Base-by-base conservation (phyloP, 306 rosid genomes). In the Fragaria vesca region DNA sequence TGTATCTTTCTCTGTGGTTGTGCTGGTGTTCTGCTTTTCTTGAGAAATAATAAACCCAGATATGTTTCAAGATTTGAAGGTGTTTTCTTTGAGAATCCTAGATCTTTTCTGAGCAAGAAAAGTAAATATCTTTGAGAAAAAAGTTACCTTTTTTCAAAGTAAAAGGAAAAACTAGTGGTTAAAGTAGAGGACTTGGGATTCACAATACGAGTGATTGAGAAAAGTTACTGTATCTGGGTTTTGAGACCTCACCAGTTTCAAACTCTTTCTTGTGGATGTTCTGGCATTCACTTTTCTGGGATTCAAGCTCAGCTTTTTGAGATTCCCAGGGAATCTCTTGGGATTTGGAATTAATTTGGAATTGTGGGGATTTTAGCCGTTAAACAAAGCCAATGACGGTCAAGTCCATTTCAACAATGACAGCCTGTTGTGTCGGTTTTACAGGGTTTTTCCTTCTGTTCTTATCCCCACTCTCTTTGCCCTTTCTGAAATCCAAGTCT, bases 291-390 rank as follows among this genome's bases (percentile, higher is more conserved):
- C 70, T 69, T 32, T 77, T 73, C 58, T 73, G 11, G 73, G 61
- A 77, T 57, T 47, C 52, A 78, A 70, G 82, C 75, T 69, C 74
- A 74, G 20, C 68, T 78, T 68, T 58, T 15, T 34, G 78, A 80
- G 89, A 83, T 87, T 85, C 89, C 76, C 78, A 16, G 75, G 79
- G 93, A 88, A 88, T 90, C 83, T 88, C 85, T 90, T 82, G 93
- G 86, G 90, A 85, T 85, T 67, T 85, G 93, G 81, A 67, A 34
- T 65, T 72, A 38, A 12, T 63, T 48, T 66, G 52, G 83, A 78
- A 76, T 71, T 81, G 82, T 77, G 58, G 77, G 86, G 42, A 43
- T 74, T 75, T 69, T 78, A 79, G 86, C 80, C 76, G 76, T 82
- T 82, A 80, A 82, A 76, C 78, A 83, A 81, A 58, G 79, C 78